Base-by-base conservation (phyloP, 2,329 filamentous ascomycete genomes). In the Trichoderma afroharzianum region DNA sequence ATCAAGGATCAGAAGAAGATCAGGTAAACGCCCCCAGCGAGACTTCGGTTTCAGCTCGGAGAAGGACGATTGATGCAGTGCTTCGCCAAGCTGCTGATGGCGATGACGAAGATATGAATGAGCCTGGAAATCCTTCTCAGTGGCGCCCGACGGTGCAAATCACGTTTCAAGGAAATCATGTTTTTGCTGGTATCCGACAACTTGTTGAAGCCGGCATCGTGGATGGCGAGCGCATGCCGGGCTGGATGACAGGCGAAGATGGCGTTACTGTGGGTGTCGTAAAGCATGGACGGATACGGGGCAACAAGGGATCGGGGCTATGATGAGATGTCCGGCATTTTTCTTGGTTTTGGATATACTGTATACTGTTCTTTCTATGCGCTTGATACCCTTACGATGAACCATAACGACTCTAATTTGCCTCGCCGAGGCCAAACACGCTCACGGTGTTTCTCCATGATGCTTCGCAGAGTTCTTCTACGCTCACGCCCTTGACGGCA, bases 231-330 rank as follows among this genome's bases (percentile, higher is more conserved):
- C 88, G 85, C 69, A 95, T 97, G 92, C 94, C 94, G 0, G 92
- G 92, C 0, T 97, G 94, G 93, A 91, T 97, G 91, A 96, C 93
- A 1, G 94, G 94, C 2, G 94, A 97, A 77, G 92, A 94, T 58
- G 92, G 91, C 0, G 90, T 96, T 6, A 96, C 92, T 68, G 85
- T 90, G 47, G 92, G 93, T 0, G 86, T 89, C 32, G 89, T 97
- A 4, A 87, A 85, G 74, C 81, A 88, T 72, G 93, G 93, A 2
- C 85, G 90, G 73, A 89, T 94, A 76, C 82, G 82, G 57, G 88
- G 87, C 1, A 82, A 87, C 76, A 88, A 85, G 73, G 88, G 88
- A 6, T 87, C 87, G 1, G 87, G 87, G 1, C 72, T 89, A 72
- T 88, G 74, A 80, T 30, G 73, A 15, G 14, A 73, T 70, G 74